Conservation (phyloP, 2,329 filamentous ascomycete species). For the Verticillium tricorpus region DNA sequence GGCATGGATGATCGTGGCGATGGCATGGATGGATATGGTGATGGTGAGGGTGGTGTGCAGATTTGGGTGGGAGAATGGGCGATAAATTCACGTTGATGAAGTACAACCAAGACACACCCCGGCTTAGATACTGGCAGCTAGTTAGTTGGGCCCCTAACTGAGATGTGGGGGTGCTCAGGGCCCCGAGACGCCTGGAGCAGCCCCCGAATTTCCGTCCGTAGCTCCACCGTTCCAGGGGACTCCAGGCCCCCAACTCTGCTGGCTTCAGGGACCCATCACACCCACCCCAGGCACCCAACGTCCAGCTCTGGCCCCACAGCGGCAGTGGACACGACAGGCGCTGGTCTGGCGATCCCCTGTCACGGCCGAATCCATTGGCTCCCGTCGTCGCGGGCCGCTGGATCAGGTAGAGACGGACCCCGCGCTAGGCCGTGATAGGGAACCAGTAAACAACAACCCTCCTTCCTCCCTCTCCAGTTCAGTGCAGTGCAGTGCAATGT, state of each 20-base stretch:
- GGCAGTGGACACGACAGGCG: not conserved
- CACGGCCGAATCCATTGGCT: not conserved
- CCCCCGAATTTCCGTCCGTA: too few relatives aligned
- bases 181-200: too few relatives aligned
- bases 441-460: slow-evolving; percentile 40
- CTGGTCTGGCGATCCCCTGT: not conserved
- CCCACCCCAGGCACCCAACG: not conserved
- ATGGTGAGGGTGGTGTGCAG: not conserved
- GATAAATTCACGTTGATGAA: not conserved
- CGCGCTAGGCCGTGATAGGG: slow-evolving; percentile 32
- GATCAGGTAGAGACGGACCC: not conserved
- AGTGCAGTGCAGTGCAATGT: too few relatives aligned
- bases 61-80: not conserved
- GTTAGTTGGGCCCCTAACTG: too few relatives aligned
- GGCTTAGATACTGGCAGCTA: not conserved
- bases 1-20: not conserved
- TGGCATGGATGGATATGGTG: not conserved
- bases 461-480: slow-evolving; percentile 4
- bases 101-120: not conserved
- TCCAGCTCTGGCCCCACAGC: too few relatives aligned
- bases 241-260: not conserved
- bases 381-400: not conserved
- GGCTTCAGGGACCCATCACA: not conserved
- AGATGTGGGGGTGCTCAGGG: too few relatives aligned
- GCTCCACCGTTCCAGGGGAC: too few relatives aligned